phyloP scores from a whole-genome alignment of 2,329 filamentous ascomycete species.

The Helicocarpus griseus region DNA sequence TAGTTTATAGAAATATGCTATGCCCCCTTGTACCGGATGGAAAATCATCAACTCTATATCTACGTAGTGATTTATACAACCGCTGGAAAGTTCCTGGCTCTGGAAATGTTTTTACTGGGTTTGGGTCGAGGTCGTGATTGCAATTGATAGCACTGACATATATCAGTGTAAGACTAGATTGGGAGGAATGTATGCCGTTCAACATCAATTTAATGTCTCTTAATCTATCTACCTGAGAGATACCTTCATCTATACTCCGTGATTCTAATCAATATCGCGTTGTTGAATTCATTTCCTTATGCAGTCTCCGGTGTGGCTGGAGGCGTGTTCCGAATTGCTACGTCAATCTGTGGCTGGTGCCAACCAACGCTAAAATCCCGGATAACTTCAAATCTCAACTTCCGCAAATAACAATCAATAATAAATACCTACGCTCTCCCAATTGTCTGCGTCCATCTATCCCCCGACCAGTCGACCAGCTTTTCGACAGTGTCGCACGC shows the following conservation, averaged over 20 bases:
- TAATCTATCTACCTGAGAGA: background rate
- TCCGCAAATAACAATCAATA: background rate
- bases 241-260: no score
- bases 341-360: constrained; percentile 5
- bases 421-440: constrained; percentile 13
- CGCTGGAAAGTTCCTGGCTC: no score
- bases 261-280: no score
- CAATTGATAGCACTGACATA: no score
- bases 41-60: background rate
- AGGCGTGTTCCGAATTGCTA: background rate
- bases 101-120: no score
- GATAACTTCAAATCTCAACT: constrained; percentile 23
- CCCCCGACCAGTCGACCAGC: constrained; percentile 14
- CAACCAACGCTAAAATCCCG: constrained; percentile 1
- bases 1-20: constrained; percentile 1
- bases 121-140: no score
- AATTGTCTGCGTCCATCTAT: constrained; percentile 11
- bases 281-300: background rate
- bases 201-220: background rate
- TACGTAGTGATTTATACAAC: no score
- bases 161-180: no score
- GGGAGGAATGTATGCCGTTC: no score
- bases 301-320: background rate
- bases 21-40: background rate
- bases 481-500: constrained; percentile 36